Base-by-base conservation (phyloP, 257 asterid species). In the Echium plantagineum region DNA sequence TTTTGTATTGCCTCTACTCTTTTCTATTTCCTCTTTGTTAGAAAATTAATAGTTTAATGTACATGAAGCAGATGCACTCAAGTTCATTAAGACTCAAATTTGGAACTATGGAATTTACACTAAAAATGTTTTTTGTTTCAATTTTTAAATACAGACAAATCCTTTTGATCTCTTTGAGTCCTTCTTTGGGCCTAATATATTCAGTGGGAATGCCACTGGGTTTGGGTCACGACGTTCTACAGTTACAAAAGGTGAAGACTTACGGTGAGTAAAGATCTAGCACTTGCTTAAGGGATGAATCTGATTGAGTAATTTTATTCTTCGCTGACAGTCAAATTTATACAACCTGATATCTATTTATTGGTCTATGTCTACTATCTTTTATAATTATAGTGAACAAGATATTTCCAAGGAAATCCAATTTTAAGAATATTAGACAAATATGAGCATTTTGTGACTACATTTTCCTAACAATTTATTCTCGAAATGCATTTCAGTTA, bases 121-220 rank as follows among this genome's bases (percentile, higher is more conserved):
- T 51, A 28, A 16, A 19, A 16, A 5, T 52, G 13, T 66, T 55
- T 28, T 63, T 78, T 63, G 28, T 72, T 70, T 57, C 65, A 24
- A 42, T 4, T 2, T 35, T 42, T 13, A 42, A 10, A 60, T 66
- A 85, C 87, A 93, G 59, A 84, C 96, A 65, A 89, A 93, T 71
- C 99, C 99, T 42, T 86, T 93, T 79, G 99, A 93, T 77, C 86
- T 93, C 55, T 93, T 93, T 79, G 99, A 93, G 78, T 86, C 99
- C 54, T 89, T 93, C 73, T 93, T 93, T 70, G 99, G 99, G 77
- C 79, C 96, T 57, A 78, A 87, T 72, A 84, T 84, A 63, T 80
- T 85, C 75, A 57, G 89, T 59, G 97, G 96, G 59, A 95, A 89
- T 62, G 81, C 84, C 47, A 62, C 86, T 65, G 88, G 86, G 64